Evolutionary conservation across 495 filamentous ascomycete species (phyloP), one percentile per base, ranked within the genome.

Genomic region (Penicillium simplicissimum): DNA sequence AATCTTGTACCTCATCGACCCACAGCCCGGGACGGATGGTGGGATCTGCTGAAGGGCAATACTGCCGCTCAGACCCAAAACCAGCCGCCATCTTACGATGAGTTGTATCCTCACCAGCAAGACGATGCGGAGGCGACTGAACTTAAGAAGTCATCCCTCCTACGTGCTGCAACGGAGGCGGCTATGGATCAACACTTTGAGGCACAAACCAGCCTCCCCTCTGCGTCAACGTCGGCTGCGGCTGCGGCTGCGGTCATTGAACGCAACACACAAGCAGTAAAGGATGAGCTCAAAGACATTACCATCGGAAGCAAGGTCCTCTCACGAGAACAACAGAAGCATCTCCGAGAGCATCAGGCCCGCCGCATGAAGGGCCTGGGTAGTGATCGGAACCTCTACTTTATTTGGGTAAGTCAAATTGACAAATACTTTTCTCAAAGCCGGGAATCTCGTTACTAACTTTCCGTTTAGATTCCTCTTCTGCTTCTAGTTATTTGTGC

Each of bases 361-460:
- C 81, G 83, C 61, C 90, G 88, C 66, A 84, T 92, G 71, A 93
- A 92, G 81, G 84, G 82, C 61, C 76, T 92, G 40, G 84, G 83
- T 43, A 87, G 83, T 62, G 91, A 96, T 70, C 82, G 88, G 65
- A 92, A 92, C 71, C 79, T 96, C 43, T 94, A 89, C 76, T 89
- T 93, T 71, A 80, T 96, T 69, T 96, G 91, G 91, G 91, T 93
- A 84, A 79, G 81, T 65, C 68, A 14, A 14, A 75, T 70, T 21
- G 15, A 31, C 43, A 40, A 40, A 52, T 42, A 31, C 47, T 13
- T 13, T 17, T 58, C 25, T 47, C 5, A 14, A 40, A 11, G 31
- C 31, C 31, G 63, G 51, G 68, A 25, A 25, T 25, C 10, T 47
- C n/a, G 75, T 61, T 75, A 37, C 68, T 69, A 63, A 71, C 47